A percentile compares a stretch with the other conserved stretches of the same genome.
Evolutionary conservation across 2,329 filamentous ascomycete species (phyloP).

Genomic region (Scorias spongiosa): DNA sequence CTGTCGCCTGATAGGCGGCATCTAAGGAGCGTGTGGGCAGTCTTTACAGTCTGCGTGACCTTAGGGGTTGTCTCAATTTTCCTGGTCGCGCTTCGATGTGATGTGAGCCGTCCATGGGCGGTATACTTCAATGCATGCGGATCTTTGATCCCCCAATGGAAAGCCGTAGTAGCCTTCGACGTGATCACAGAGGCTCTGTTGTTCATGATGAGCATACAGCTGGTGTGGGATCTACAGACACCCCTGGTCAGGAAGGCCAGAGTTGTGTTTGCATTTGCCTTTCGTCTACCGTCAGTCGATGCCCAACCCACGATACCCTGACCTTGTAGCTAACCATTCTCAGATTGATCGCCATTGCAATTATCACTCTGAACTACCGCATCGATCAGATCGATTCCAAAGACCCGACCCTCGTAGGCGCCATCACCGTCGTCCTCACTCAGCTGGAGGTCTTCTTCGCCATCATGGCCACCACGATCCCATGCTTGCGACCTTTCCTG

Average conservation of each 20-base stretch:
- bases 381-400: conserved; percentile 15
- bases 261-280: conserved; percentile 26
- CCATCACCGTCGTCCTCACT: conserved; percentile 21
- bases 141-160: conserved; percentile 20
- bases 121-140: conserved; percentile 7
- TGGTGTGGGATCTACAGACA: conserved; percentile 27
- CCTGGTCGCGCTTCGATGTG: conserved; percentile 27
- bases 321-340: not conserved
- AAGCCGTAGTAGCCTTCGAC: conserved; percentile 25
- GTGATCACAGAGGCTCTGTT: conserved; percentile 25
- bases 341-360: conserved; percentile 27
- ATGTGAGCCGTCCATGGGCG: conserved; percentile 23
- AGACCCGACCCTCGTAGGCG: conserved; percentile 24
- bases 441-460: conserved; percentile 28
- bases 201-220: conserved; percentile 22
- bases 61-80: conserved; percentile 27
- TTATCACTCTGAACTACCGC: conserved; percentile 25
- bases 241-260: conserved; percentile 22
- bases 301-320: no score
- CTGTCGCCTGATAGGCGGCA: conserved; percentile 30
- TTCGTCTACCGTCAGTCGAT: conserved; percentile 24
- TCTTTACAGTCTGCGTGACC: conserved; percentile 22
- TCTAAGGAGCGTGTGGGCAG: conserved; percentile 20
- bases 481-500: conserved; percentile 29
- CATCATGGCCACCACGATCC: conserved; percentile 27